Evolutionary conservation across 371 early-diverging fungal species (phyloP).

Genomic region (Funneliformis caledonium): DNA sequence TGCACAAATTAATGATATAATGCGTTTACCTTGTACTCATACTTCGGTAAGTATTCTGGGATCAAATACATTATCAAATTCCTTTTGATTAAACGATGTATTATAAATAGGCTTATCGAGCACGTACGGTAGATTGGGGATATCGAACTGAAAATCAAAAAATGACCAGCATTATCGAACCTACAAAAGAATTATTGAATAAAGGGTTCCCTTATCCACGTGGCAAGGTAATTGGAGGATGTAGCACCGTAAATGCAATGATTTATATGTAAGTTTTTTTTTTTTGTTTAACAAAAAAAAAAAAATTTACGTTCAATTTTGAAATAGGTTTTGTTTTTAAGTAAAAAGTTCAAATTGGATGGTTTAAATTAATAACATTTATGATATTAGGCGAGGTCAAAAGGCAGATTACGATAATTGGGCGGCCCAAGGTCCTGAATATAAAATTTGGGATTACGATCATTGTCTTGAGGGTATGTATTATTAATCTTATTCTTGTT

Average conservation of each 20-base stretch:
- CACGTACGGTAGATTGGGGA: not conserved
- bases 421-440: conserved; percentile 7
- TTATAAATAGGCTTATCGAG: conserved; percentile 10
- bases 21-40: not conserved
- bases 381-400: conserved; percentile 4
- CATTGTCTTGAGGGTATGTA: conserved; percentile 4
- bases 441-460: conserved; percentile 12
- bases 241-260: conserved; percentile 2
- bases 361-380: not conserved
- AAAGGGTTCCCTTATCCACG: not conserved
- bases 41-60: not conserved
- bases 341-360: no score
- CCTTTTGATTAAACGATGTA: not conserved
- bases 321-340: not conserved
- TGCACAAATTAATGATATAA: not conserved
- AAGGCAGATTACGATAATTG: not conserved
- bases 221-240: conserved; percentile 13
- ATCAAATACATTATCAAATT: not conserved
- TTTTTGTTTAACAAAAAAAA: no score
- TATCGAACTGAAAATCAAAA: not conserved
- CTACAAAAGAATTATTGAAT: not conserved
- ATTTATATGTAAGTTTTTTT: not conserved
- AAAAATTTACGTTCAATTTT: not conserved
- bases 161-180: not conserved
- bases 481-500: no score